Percentiles rank a stretch among this genome's conserved stretches.
Conservation (phyloP, 2,329 filamentous ascomycete species). For the Arachnopeziza araneosa region DNA sequence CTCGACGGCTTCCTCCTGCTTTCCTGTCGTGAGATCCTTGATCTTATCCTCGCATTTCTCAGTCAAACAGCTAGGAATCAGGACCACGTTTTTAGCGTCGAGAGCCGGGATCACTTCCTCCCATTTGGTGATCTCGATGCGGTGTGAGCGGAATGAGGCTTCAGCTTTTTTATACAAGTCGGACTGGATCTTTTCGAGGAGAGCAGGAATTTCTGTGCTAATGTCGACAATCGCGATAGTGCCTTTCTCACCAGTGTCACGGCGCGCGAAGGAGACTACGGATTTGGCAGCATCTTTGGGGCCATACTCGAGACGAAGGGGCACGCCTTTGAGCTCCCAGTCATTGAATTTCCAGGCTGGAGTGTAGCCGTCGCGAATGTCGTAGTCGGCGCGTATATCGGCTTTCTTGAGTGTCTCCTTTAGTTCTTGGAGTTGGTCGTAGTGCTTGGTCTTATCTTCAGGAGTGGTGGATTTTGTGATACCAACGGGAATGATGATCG, state of each 20-base stretch:
- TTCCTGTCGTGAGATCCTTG: constrained; percentile 84
- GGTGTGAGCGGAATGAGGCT: constrained; percentile 70
- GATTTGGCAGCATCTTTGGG: constrained; percentile 87
- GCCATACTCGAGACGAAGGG: constrained; percentile 89
- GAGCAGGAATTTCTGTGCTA: constrained; percentile 64
- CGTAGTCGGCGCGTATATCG: constrained; percentile 72
- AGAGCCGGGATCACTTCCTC: constrained; percentile 85
- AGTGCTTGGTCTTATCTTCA: constrained; percentile 71
- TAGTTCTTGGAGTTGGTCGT: constrained; percentile 69
- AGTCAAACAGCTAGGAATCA: constrained; percentile 85
- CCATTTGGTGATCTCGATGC: constrained; percentile 79
- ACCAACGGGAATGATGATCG: constrained; percentile 85
- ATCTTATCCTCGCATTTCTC: constrained; percentile 85
- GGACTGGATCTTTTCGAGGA: constrained; percentile 84
- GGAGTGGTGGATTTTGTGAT: constrained; percentile 81
- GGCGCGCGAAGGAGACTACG: constrained; percentile 78
- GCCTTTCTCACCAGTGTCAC: constrained; percentile 80
- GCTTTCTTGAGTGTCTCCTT: constrained; percentile 62
- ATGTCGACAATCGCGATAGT: constrained; percentile 73
- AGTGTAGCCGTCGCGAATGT: constrained; percentile 83
- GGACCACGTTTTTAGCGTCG: constrained; percentile 84
- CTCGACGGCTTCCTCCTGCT: constrained; percentile 50
- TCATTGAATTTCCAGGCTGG: constrained; percentile 99
- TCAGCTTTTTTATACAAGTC: constrained; percentile 75
- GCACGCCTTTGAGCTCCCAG: constrained; percentile 95